These are phyloP conservation scores for Umbilicus rupestris DNA, from an alignment of 164 flowering plant genomes.

Conservation along the genomic window DNA sequence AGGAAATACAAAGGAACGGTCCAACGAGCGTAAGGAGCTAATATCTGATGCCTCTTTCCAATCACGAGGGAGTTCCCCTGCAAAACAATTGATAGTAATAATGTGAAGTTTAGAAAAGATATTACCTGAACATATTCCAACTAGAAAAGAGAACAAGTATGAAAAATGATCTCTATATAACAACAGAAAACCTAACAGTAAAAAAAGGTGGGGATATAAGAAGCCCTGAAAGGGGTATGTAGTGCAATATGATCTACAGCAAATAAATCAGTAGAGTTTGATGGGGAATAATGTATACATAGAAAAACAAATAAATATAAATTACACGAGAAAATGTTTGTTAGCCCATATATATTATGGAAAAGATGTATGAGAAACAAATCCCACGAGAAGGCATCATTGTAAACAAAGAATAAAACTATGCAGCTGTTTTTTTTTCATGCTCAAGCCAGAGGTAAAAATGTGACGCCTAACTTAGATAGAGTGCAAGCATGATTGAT, in stretches of 20 bases:
- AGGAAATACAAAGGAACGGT: slow-evolving; percentile 88
- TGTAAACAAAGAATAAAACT: no score
- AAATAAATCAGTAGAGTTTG: no score
- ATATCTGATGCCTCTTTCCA: slow-evolving; percentile 68
- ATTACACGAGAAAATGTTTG: not conserved
- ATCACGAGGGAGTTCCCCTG: slow-evolving; percentile 69
- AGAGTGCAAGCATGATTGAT: not conserved
- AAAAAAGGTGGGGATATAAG: not conserved
- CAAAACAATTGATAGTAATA: slow-evolving; percentile 15
- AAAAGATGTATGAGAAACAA: no score
- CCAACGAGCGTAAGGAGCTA: slow-evolving; percentile 47
- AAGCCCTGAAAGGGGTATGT: no score
- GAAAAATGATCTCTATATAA: not conserved
- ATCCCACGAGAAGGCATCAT: no score
- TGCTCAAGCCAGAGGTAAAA: no score
- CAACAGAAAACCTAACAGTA: not conserved
- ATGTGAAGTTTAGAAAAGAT: not conserved
- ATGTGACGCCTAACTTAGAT: no score
- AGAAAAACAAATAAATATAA: not conserved
- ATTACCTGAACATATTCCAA: not conserved
- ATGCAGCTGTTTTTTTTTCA: no score
- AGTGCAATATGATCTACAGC: no score
- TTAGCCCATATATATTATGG: no score
- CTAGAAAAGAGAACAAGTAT: not conserved
- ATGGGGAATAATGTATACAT: no score